Percentiles rank a stretch among this genome's conserved stretches.
Evolutionary conservation across 208 protist genomes (phyloP).

Genomic region (Leishmania lainsoni): DNA sequence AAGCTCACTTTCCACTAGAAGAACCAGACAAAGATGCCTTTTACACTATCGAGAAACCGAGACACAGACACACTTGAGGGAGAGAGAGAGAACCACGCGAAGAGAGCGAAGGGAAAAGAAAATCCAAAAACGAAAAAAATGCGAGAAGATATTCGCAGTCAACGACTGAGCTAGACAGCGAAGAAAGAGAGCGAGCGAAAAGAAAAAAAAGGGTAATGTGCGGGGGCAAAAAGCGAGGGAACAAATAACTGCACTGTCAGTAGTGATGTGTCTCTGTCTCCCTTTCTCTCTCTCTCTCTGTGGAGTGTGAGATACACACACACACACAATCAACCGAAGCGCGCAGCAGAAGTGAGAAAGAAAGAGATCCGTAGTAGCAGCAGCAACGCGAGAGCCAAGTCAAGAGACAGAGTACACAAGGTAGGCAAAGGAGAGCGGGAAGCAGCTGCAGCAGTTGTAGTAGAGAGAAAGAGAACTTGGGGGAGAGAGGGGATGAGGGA

Average conservation of each 20-base stretch:
- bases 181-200: neutral
- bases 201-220: neutral
- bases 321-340: neutral
- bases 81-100: neutral
- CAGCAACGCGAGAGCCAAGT: neutral
- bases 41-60: neutral
- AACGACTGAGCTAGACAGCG: neutral
- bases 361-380: conserved; percentile 1
- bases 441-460: neutral
- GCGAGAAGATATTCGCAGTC: neutral
- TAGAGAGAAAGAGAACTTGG: neutral
- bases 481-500: neutral
- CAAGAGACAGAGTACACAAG: conserved; percentile 2
- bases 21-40: neutral
- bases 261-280: neutral
- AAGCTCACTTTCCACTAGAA: neutral
- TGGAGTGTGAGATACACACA: no score
- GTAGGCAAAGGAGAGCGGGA: neutral
- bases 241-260: neutral
- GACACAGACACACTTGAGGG: neutral
- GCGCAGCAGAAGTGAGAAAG: neutral
- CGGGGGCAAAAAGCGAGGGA: neutral
- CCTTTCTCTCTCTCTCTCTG: no score
- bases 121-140: neutral
- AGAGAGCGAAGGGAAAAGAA: neutral